A percentile compares a stretch with the other conserved stretches of the same genome.
phyloP scores from a whole-genome alignment of 768 basidiomycete genomes.

The Rubroboletus pulcherrimus region DNA sequence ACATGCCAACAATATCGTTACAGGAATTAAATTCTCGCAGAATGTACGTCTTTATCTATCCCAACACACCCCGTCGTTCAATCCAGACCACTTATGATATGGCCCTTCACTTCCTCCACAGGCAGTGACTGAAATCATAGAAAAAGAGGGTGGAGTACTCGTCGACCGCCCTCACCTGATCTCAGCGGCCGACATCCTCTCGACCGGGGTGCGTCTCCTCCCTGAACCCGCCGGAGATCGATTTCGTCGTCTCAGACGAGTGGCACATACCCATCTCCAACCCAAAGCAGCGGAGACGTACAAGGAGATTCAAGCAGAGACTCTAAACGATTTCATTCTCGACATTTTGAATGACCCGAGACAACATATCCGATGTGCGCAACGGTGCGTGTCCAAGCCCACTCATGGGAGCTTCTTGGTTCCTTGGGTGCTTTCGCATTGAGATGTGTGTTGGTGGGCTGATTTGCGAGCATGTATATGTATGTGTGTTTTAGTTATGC shows the following conservation, averaged over 20 bases:
- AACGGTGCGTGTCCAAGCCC: constrained; percentile 7
- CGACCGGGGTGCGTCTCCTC: constrained; percentile 51
- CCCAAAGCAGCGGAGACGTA: constrained; percentile 37
- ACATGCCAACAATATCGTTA: no score
- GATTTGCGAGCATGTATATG: not conserved
- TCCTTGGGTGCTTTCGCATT: not conserved
- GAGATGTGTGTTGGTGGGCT: not conserved
- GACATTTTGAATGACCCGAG: constrained; percentile 19
- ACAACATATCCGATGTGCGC: constrained; percentile 8
- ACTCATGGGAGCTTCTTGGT: not conserved
- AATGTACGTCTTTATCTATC: not conserved
- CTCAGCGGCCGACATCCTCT: constrained; percentile 51
- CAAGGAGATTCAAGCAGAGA: constrained; percentile 40
- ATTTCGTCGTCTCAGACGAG: constrained; percentile 53
- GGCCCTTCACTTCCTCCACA: constrained; percentile 41
- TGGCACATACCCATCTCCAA: constrained; percentile 51
- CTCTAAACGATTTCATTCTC: constrained; percentile 15
- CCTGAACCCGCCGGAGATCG: constrained; percentile 47
- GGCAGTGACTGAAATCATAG: constrained; percentile 57
- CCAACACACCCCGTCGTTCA: not conserved
- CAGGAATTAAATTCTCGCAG: no score
- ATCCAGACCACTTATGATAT: constrained; percentile 13
- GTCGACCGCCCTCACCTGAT: constrained; percentile 49
- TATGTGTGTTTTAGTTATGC: constrained; percentile 14
- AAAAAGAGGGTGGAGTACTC: constrained; percentile 49